Evolutionary conservation across 306 rosid genomes (phyloP).

Genomic region (Aeschynomene evenia): DNA sequence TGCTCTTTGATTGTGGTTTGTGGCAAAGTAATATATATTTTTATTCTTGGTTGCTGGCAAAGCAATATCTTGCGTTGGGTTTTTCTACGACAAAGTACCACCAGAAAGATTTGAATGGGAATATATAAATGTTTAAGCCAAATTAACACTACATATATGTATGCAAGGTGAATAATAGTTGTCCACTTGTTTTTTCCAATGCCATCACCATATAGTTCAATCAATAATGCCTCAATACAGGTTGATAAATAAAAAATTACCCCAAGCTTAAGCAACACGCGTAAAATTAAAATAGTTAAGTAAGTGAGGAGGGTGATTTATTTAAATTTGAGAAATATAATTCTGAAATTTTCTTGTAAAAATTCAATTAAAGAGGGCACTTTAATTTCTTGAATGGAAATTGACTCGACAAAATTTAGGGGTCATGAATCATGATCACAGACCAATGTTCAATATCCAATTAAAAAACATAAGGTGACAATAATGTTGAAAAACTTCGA

Average conservation of each 20-base stretch:
- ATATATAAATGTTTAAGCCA: neutral
- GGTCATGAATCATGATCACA: constrained; percentile 22
- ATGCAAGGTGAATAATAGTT: neutral
- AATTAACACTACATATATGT: neutral
- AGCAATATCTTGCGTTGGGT: constrained; percentile 26
- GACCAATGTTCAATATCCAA: constrained; percentile 12
- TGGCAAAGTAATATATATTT: constrained; percentile 18
- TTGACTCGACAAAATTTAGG: neutral
- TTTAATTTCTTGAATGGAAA: neutral
- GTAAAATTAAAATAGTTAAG: no score
- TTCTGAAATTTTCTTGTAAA: no score
- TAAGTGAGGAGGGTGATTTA: no score
- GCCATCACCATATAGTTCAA: neutral
- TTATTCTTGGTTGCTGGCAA: constrained; percentile 23
- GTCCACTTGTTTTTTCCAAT: constrained; percentile 16
- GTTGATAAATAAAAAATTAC: neutral
- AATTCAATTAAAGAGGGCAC: no score
- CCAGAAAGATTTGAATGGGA: constrained; percentile 4
- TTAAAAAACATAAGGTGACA: constrained; percentile 4
- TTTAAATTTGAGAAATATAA: no score
- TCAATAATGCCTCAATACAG: neutral
- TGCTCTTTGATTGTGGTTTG: constrained; percentile 31
- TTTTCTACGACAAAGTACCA: constrained; percentile 31
- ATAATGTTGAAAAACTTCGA: constrained; percentile 28
- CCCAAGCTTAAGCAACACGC: no score